Evolutionary conservation across 1,284 basidiomycete species (phyloP).

Genomic region (Leccinum solheimii): DNA sequence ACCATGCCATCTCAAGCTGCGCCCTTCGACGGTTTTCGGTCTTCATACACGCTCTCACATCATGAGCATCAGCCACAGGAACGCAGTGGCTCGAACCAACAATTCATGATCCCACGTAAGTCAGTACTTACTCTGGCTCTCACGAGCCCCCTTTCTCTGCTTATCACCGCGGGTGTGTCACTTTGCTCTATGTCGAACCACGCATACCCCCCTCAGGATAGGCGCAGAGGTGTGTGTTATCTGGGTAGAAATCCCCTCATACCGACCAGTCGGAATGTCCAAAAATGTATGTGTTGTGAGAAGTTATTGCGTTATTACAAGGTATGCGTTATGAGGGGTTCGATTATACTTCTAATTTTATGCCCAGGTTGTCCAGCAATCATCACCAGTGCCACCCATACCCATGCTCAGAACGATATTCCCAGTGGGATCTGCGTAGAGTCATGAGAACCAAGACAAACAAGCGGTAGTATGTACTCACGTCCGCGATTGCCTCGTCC

Average conservation of each 20-base stretch:
- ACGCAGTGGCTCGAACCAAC: not conserved
- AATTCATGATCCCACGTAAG: not conserved
- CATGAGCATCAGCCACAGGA: not conserved
- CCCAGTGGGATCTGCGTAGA: constrained; percentile 21
- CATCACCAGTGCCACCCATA: not conserved
- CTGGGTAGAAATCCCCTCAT: not conserved
- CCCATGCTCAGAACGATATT: constrained; percentile 17
- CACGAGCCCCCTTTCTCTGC: not conserved
- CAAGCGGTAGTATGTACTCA: constrained; percentile 13
- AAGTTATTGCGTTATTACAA: not conserved
- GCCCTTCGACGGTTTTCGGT: not conserved
- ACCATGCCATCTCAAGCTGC: not conserved
- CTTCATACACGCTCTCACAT: not conserved
- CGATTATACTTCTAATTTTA: not conserved
- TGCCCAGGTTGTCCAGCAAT: not conserved
- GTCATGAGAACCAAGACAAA: not conserved
- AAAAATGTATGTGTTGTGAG: not conserved
- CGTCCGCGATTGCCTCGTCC: constrained; percentile 20
- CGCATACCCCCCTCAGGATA: not conserved
- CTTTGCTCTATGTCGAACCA: not conserved
- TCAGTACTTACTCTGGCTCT: not conserved
- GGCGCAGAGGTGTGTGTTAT: not conserved
- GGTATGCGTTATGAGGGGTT: not conserved
- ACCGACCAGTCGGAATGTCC: not conserved
- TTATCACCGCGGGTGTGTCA: not conserved